Percentiles rank a stretch among this genome's conserved stretches.
These are phyloP conservation scores for Penicillium desertorum DNA, from an alignment of 495 filamentous ascomycete genomes.

Conservation along the genomic window DNA sequence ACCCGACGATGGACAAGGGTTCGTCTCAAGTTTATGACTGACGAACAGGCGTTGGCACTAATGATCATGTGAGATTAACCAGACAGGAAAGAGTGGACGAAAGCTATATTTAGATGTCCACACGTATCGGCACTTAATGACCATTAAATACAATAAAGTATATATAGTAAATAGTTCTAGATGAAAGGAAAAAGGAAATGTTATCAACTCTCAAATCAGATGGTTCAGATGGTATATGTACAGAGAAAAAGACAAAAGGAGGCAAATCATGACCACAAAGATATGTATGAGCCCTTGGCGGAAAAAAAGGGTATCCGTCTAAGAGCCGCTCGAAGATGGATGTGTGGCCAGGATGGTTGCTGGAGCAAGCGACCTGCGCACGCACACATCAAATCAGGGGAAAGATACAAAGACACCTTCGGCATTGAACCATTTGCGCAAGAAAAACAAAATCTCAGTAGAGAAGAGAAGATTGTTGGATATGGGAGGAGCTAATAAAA, in stretches of 20 bases:
- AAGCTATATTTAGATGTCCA: not conserved
- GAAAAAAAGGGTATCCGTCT: constrained; percentile 12
- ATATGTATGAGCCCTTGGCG: constrained; percentile 22
- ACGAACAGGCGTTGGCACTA: not conserved
- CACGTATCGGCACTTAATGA: not conserved
- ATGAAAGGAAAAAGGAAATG: constrained; percentile 19
- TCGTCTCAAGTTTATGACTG: not conserved
- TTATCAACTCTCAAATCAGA: constrained; percentile 25
- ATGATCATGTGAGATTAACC: not conserved
- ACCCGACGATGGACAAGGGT: not conserved
- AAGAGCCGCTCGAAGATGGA: constrained; percentile 12
- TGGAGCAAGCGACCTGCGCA: constrained; percentile 7
- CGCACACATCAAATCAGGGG: constrained; percentile 10
- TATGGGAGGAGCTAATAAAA: constrained; percentile 3
- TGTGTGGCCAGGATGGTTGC: constrained; percentile 15
- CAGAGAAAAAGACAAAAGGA: constrained; percentile 27
- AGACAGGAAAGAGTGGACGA: not conserved
- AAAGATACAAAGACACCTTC: constrained; percentile 10
- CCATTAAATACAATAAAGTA: not conserved
- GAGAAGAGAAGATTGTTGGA: constrained; percentile 13
- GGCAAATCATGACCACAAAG: constrained; percentile 22
- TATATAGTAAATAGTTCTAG: not conserved
- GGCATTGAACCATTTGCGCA: constrained; percentile 24
- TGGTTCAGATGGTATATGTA: constrained; percentile 36
- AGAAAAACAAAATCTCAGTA: constrained; percentile 14